A percentile compares a stretch with the other conserved stretches of the same genome.
Evolutionary conservation across 495 filamentous ascomycete species (phyloP).

Genomic region (Corynascus novoguineensis): DNA sequence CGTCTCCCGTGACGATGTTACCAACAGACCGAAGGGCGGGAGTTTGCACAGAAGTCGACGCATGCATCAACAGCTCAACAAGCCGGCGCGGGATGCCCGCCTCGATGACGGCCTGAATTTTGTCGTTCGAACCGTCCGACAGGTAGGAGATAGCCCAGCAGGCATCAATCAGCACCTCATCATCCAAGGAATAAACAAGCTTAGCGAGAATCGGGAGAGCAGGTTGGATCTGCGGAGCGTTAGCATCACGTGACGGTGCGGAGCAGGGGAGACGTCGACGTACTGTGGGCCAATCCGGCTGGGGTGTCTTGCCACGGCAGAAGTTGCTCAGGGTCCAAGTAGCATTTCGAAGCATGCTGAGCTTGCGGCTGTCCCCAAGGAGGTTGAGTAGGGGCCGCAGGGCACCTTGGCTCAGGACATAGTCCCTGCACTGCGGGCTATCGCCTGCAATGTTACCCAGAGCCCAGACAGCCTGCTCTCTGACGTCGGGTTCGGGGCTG

Average conservation of each 20-base stretch:
- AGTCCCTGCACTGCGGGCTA: conserved; percentile 94
- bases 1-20: conserved; percentile 98
- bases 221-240: conserved; percentile 69
- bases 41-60: conserved; percentile 98
- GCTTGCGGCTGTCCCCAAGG: conserved; percentile 94
- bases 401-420: conserved; percentile 83
- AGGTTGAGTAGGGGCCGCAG: conserved; percentile 82
- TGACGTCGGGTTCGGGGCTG: conserved; percentile 95
- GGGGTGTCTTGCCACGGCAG: conserved; percentile 98
- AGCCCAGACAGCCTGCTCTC: conserved; percentile 98
- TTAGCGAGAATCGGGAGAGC: conserved; percentile 96
- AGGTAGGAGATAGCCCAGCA: conserved; percentile 99
- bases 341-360: conserved; percentile 98
- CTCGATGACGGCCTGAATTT: conserved; percentile 99
- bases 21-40: conserved; percentile 95
- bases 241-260: conserved; percentile 21
- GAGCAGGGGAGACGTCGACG: conserved; percentile 29
- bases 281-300: conserved; percentile 96
- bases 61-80: conserved; percentile 96
- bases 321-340: conserved; percentile 99
- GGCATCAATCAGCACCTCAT: conserved; percentile 97
- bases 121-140: conserved; percentile 98
- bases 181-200: conserved; percentile 96
- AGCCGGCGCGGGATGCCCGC: conserved; percentile 95
- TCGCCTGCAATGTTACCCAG: conserved; percentile 99